These are phyloP conservation scores for Naegleria lovaniensis DNA, from an alignment of 208 protist species.

Conservation along the genomic window DNA sequence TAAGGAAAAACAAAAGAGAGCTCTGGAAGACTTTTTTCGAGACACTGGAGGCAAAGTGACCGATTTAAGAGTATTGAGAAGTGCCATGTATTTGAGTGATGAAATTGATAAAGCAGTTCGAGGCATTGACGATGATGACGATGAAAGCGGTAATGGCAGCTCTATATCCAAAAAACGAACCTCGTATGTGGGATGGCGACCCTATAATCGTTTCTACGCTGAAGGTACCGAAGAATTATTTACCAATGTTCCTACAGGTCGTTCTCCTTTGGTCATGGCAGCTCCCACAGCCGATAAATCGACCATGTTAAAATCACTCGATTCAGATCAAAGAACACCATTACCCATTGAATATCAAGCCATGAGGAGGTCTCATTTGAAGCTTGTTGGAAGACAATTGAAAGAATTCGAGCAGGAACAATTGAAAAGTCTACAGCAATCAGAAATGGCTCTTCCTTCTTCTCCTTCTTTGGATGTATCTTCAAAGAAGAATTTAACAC, in stretches of 20 bases:
- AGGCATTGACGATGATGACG: not conserved
- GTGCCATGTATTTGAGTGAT: constrained; percentile 31
- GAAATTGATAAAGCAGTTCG: constrained; percentile 31
- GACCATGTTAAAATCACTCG: not conserved
- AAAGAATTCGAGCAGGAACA: not conserved
- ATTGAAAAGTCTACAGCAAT: not conserved
- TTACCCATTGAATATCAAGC: constrained; percentile 25
- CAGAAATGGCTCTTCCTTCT: no score
- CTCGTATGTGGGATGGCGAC: not conserved
- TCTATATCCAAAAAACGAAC: no score
- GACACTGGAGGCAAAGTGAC: constrained; percentile 27
- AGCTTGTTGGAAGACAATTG: not conserved
- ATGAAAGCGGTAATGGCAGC: not conserved
- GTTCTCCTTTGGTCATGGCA: constrained; percentile 25
- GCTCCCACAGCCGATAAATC: not conserved
- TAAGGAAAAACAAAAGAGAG: not conserved
- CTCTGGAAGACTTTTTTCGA: constrained; percentile 4
- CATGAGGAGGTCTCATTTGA: not conserved
- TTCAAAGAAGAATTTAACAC: no score
- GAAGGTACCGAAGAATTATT: constrained; percentile 32
- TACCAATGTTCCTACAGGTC: constrained; percentile 29
- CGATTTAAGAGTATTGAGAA: constrained; percentile 28
- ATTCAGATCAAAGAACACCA: not conserved
- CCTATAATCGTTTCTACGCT: constrained; percentile 30
- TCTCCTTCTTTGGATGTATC: no score